Evolutionary conservation across 208 protist genomes (phyloP), one percentile per base, ranked within the genome.

Genomic region (Crithidia fasciculata): DNA sequence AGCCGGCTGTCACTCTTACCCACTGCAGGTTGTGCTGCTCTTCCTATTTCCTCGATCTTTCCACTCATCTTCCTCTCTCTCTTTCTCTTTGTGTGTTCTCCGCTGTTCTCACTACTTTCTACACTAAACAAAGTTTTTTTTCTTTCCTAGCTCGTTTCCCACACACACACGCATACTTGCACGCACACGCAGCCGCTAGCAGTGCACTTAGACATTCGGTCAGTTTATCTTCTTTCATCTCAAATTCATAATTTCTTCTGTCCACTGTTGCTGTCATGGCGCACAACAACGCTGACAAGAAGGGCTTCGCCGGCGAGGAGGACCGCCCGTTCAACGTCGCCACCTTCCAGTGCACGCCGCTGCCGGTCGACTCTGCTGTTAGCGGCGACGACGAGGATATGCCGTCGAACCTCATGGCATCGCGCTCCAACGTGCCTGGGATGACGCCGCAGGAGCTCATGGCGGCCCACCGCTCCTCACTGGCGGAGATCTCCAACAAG

Each of bases 361-460:
- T 74, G 19, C 69, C 73, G 10, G 47, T 55, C n/a, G 69, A 68
- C 15, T 8, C 3, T 18, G 6, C 41, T 6, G n/a, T 28, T 4
- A 64, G 74, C 5, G 57, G 76, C 10, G 74, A 77, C 2, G 78
- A 76, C 19, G 82, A 87, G 5, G 66, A 85, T 36, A 72, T 83
- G 70, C 80, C 80, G 16, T 77, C 76, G 5, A 84, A 86, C 41
- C 44, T 89, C 41, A 75, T 81, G 43, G 78, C 72, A 12, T 86
- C 82, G 15, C 75, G 76, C 28, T 88, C 83, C 36, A 89, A 90
- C 65, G 80, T 92, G 5, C 83, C 87, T 0, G 87, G 88, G 4
- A 87, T 89, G 78, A 91, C 81, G 13, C 75, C 87, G 4, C 72
- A 84, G 41, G 87, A 92, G 49, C 67, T 96, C 10, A 61, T 96